A percentile compares a stretch with the other conserved stretches of the same genome.
phyloP scores from a whole-genome alignment of 495 filamentous ascomycete species.

The Talaromyces borbonicus region DNA sequence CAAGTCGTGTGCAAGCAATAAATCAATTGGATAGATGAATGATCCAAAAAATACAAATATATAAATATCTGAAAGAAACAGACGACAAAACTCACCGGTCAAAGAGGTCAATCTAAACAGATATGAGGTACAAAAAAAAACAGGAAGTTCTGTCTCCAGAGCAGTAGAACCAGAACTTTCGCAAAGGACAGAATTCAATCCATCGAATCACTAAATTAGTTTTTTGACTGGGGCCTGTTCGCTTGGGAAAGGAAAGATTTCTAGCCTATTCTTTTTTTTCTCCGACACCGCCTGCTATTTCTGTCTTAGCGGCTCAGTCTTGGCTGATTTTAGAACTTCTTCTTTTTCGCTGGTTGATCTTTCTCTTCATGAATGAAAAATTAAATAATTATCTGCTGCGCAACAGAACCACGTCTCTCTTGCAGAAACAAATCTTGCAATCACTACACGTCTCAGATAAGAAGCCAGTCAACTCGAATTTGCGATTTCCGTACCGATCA shows the following conservation, averaged over 20 bases:
- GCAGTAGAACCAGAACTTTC: neutral
- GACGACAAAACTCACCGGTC: neutral
- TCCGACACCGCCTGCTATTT: slow-evolving; percentile 2
- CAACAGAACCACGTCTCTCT: too few species aligned
- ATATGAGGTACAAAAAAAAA: neutral
- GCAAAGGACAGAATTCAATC: neutral
- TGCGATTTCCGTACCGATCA: too few species aligned
- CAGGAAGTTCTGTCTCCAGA: too few species aligned
- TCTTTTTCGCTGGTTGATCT: slow-evolving; percentile 6
- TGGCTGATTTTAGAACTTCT: slow-evolving; percentile 4
- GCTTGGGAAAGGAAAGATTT: too few species aligned
- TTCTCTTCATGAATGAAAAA: too few species aligned
- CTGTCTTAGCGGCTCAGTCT: slow-evolving; percentile 1
- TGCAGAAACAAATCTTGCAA: too few species aligned
- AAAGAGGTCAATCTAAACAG: neutral
- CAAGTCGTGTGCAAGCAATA: neutral
- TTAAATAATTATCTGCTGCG: too few species aligned
- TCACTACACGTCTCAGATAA: too few species aligned
- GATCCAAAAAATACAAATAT: neutral
- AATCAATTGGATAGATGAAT: neutral
- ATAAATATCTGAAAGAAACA: neutral
- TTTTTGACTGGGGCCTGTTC: slow-evolving; percentile 1
- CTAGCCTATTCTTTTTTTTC: slow-evolving; percentile 8
- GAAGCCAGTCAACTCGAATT: too few species aligned
- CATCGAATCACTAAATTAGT: too few species aligned